phyloP scores from a whole-genome alignment of 441 rosid species.

The Syzygium malaccense region DNA sequence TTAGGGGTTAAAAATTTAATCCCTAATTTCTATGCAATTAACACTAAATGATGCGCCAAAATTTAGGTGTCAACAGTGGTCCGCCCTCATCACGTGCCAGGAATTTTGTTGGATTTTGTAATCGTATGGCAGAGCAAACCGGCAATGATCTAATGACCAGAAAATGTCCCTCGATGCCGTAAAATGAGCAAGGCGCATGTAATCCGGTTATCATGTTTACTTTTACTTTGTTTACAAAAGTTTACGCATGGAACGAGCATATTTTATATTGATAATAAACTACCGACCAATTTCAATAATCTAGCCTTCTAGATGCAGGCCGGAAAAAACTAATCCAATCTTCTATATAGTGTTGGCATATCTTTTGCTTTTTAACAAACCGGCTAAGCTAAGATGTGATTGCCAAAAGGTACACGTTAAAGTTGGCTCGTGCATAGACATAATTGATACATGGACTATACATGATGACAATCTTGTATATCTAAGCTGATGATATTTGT shows the following conservation, averaged over 20 bases:
- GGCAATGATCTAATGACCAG: too few relatives aligned
- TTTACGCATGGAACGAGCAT: neutral
- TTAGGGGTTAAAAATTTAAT: too few relatives aligned
- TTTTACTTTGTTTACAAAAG: neutral
- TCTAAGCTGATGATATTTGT: neutral
- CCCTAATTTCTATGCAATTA: too few relatives aligned
- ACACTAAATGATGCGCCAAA: too few relatives aligned
- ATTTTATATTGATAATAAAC: neutral
- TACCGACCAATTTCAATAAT: neutral
- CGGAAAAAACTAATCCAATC: neutral
- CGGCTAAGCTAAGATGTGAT: neutral
- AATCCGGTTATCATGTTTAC: neutral
- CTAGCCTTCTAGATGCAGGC: neutral
- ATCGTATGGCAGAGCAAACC: too few relatives aligned
- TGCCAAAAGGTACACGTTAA: neutral
- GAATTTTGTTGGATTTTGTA: too few relatives aligned
- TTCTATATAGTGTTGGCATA: neutral
- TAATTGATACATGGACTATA: neutral
- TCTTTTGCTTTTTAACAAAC: neutral
- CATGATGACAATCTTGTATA: neutral
- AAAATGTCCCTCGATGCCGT: too few relatives aligned
- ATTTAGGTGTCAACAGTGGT: too few relatives aligned
- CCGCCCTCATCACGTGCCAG: neutral
- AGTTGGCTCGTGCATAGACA: neutral
- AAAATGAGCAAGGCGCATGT: neutral